phyloP scores from a whole-genome alignment of 495 filamentous ascomycete genomes.

The Penicillium arizonense region DNA sequence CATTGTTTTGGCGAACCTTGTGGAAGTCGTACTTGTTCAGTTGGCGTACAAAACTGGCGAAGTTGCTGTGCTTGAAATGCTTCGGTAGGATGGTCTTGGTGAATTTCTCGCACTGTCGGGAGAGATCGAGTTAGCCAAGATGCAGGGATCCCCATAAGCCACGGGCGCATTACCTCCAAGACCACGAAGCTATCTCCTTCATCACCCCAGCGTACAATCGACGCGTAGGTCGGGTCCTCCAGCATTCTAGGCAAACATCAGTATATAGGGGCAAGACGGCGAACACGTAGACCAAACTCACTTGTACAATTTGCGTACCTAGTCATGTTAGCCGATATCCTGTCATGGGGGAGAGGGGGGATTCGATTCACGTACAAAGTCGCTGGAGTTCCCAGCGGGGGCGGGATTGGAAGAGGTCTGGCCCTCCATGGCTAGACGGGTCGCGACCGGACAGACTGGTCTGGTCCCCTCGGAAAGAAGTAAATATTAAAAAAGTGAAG shows the following conservation, averaged over 20 bases:
- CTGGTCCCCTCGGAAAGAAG: conserved; percentile 14
- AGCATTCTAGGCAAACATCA: conserved; percentile 70
- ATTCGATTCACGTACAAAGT: conserved; percentile 63
- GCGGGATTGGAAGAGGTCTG: conserved; percentile 49
- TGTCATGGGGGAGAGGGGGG: not conserved
- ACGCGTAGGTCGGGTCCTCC: conserved; percentile 89
- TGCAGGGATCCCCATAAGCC: conserved; percentile 1
- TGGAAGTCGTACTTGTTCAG: conserved; percentile 99
- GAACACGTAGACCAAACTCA: conserved; percentile 44
- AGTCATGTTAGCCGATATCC: conserved; percentile 30
- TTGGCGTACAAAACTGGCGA: conserved; percentile 97
- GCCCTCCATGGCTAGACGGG: conserved; percentile 53
- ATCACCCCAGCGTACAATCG: conserved; percentile 93
- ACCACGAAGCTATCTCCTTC: conserved; percentile 96
- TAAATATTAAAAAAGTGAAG: conserved; percentile 14
- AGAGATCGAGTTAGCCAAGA: conserved; percentile 10
- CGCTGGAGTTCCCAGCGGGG: conserved; percentile 69
- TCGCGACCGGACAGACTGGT: conserved; percentile 45
- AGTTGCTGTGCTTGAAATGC: conserved; percentile 99
- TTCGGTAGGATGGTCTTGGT: conserved; percentile 96
- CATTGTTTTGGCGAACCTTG: conserved; percentile 95
- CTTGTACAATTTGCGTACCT: conserved; percentile 99
- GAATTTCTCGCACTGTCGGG: conserved; percentile 87
- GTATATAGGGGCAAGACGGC: not conserved
- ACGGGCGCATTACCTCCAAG: conserved; percentile 68